These are phyloP conservation scores for Pneumocystis wakefieldiae DNA, from an alignment of 1,139 yeast genomes.

Conservation along the genomic window DNA sequence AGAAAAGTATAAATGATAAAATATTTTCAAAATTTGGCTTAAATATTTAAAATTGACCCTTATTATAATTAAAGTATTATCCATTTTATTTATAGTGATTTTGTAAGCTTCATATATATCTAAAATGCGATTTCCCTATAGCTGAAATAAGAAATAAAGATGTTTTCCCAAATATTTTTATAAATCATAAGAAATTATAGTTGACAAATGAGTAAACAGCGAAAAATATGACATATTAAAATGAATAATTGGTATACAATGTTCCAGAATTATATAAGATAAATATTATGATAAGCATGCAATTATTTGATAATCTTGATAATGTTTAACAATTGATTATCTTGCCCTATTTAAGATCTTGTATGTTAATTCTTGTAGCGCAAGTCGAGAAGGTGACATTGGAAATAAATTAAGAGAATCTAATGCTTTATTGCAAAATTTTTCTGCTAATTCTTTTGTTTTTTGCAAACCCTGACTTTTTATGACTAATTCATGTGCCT, in stretches of 20 bases:
- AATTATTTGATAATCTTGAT: neutral
- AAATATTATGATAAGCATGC: neutral
- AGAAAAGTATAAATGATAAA: neutral
- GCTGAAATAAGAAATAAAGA: neutral
- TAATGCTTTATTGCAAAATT: slow-evolving; percentile 64
- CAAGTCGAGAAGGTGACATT: slow-evolving; percentile 76
- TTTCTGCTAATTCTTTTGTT: slow-evolving; percentile 62
- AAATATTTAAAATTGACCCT: no score
- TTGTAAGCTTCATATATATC: neutral
- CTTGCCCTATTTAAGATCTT: slow-evolving; percentile 70
- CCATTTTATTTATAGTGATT: neutral
- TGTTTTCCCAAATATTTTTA: neutral
- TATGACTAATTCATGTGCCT: slow-evolving; percentile 57
- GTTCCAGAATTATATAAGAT: neutral
- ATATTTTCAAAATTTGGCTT: neutral
- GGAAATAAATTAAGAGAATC: slow-evolving; percentile 54
- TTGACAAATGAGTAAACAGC: neutral
- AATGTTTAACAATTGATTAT: slow-evolving; percentile 20
- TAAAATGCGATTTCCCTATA: neutral
- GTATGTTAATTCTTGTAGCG: slow-evolving; percentile 70
- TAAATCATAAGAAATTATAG: no score
- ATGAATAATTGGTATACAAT: neutral
- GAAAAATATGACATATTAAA: neutral
- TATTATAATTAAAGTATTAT: neutral
- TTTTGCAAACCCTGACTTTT: slow-evolving; percentile 59